Base-by-base conservation (phyloP, 306 rosid species). In the Erythrophleum fordii region DNA sequence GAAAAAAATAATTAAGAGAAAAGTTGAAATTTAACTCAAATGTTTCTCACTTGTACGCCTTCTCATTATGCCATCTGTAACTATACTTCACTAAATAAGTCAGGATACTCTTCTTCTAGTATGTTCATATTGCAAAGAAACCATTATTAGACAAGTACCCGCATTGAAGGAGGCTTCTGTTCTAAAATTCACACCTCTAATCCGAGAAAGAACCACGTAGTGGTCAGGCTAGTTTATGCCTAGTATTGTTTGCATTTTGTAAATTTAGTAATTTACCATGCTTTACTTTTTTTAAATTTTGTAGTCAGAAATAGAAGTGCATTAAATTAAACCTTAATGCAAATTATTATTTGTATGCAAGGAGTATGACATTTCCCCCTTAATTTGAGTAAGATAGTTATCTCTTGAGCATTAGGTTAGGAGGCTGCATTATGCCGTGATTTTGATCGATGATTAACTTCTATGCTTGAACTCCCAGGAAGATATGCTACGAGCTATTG, bases 51-150 rank as follows among this genome's bases (percentile, higher is more conserved):
- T 3, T 11, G 16, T 28, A 2, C 17, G 18, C 8, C 34, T 34
- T 48, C 80, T 31, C 35, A 37, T 13, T 81, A 23, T 11, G 20
- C 55, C 59, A 76, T 69, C 68, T 23, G 67, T 37, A 76, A 59
- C 17, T 69, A 56, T 35, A 76, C 73, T 58, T 76, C 37, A 48
- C n/a, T 76, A 12, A 55, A 75, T 81, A 45, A 45, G 72, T 11
- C 39, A 35, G 39, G 39, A 44, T 6, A 39, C 41, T 59, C 2
- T 11, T 49, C 59, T 75, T 14, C 55, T 28, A 23, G 39, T 48
- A 58, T 42, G 25, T 44, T 69, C 14, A 29, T 51, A 20, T 49
- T 45, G 2, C 13, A 49, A 3, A 49, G 53, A 48, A 35, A 35
- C 0, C 18, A 2, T 2, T 48, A 5, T 14, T 48, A 48, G 53